These are phyloP conservation scores for Daldinia grandis DNA, from an alignment of 495 filamentous ascomycete genomes.

Conservation along the genomic window DNA sequence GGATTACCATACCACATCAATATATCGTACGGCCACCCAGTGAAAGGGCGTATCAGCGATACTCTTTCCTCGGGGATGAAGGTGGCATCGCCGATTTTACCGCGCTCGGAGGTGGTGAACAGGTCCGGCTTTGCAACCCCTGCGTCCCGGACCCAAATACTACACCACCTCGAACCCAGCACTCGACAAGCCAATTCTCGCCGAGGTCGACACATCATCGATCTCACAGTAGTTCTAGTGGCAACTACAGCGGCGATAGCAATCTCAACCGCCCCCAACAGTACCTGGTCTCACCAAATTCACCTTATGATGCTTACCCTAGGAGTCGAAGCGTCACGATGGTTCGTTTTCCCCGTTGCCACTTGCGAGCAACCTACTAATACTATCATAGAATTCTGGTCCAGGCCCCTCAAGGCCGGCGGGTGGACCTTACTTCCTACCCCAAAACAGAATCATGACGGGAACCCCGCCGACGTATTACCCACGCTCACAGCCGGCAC, in stretches of 20 bases:
- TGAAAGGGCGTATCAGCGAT: constrained; percentile 54
- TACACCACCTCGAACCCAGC: constrained; percentile 62
- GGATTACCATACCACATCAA: constrained; percentile 91
- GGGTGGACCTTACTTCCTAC: constrained; percentile 25
- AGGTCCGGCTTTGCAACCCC: constrained; percentile 91
- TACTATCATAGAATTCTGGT: constrained; percentile 27
- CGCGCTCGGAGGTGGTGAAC: constrained; percentile 75
- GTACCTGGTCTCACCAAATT: constrained; percentile 26
- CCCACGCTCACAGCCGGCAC: constrained; percentile 29
- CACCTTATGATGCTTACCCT: constrained; percentile 39
- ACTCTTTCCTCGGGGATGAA: constrained; percentile 50
- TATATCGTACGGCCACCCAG: constrained; percentile 88
- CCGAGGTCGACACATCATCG: constrained; percentile 41
- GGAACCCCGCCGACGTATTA: constrained; percentile 52
- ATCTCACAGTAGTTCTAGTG: constrained; percentile 40
- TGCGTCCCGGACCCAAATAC: constrained; percentile 93
- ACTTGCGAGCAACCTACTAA: constrained; percentile 22
- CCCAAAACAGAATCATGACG: constrained; percentile 47
- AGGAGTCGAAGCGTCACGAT: constrained; percentile 57
- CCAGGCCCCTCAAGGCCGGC: constrained; percentile 31
- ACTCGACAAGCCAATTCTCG: constrained; percentile 20
- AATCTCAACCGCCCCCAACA: constrained; percentile 11
- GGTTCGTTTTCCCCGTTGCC: constrained; percentile 43
- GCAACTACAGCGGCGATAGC: constrained; percentile 37
- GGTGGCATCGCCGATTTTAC: constrained; percentile 55